A percentile compares a stretch with the other conserved stretches of the same genome.
Evolutionary conservation across 768 basidiomycete genomes (phyloP).

Genomic region (Cubamyces lactineus): DNA sequence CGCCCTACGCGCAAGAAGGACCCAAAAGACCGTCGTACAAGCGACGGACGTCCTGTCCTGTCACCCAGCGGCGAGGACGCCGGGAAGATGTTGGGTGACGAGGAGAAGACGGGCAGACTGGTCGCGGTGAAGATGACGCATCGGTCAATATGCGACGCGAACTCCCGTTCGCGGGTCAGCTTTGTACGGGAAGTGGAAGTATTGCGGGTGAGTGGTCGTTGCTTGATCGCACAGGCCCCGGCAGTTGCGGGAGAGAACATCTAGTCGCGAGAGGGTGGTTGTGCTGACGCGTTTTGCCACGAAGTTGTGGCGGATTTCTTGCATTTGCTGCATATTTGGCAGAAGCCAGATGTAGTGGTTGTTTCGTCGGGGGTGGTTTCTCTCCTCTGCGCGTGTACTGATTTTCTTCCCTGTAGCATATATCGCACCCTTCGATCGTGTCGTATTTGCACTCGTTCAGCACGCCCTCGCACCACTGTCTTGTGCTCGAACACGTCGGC

Average conservation of each 20-base stretch:
- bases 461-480: slow-evolving; percentile 71
- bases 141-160: slow-evolving; percentile 47
- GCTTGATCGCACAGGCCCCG: slow-evolving; percentile 3
- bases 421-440: slow-evolving; percentile 81
- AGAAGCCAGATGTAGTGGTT: background rate
- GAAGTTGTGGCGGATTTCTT: background rate
- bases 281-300: slow-evolving; percentile 10
- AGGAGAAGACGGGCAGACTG: slow-evolving; percentile 36
- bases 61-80: slow-evolving; percentile 14
- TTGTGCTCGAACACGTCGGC: slow-evolving; percentile 73
- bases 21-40: background rate
- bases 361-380: background rate
- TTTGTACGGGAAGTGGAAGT: slow-evolving; percentile 87
- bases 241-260: background rate
- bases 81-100: slow-evolving; percentile 15
- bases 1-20: slow-evolving; percentile 19
- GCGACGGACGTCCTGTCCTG: background rate
- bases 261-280: background rate
- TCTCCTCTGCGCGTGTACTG: slow-evolving; percentile 11
- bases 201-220: slow-evolving; percentile 57
- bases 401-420: slow-evolving; percentile 50
- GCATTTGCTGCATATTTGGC: no score
- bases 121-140: slow-evolving; percentile 62
- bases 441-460: slow-evolving; percentile 72
- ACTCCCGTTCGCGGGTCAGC: slow-evolving; percentile 73